phyloP scores from a whole-genome alignment of 1,284 basidiomycete species.

The Trichosporon asahii region DNA sequence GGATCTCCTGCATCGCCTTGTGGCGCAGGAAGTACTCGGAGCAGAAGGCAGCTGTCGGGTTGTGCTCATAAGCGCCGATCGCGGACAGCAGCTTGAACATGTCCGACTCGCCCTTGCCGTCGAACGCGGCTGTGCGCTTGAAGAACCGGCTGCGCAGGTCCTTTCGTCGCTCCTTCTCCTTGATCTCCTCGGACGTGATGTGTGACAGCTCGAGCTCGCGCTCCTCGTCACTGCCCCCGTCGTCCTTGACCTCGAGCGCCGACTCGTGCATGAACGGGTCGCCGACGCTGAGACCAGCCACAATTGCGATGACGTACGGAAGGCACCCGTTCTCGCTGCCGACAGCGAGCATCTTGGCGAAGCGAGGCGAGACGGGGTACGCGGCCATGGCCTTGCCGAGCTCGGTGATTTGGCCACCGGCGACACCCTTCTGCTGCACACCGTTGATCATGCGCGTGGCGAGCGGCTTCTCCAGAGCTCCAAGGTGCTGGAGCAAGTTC shows the following conservation, averaged over 20 bases:
- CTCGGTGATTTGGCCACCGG: slow-evolving; percentile 72
- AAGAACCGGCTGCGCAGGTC: slow-evolving; percentile 70
- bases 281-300: slow-evolving; percentile 88
- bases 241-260: slow-evolving; percentile 56
- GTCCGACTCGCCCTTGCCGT: slow-evolving; percentile 80
- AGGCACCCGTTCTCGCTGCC: slow-evolving; percentile 89
- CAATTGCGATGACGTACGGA: slow-evolving; percentile 85
- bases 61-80: slow-evolving; percentile 93
- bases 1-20: slow-evolving; percentile 99
- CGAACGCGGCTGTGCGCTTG: slow-evolving; percentile 66
- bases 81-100: slow-evolving; percentile 83
- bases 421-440: slow-evolving; percentile 40
- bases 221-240: slow-evolving; percentile 47
- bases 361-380: slow-evolving; percentile 89
- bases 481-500: slow-evolving; percentile 72
- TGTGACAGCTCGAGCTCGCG: slow-evolving; percentile 56
- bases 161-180: slow-evolving; percentile 66
- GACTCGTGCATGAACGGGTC: slow-evolving; percentile 93
- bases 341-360: slow-evolving; percentile 89
- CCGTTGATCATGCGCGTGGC: slow-evolving; percentile 49
- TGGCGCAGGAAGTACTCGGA: slow-evolving; percentile 82
- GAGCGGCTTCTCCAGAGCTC: slow-evolving; percentile 64
- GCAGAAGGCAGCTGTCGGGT: slow-evolving; percentile 77
- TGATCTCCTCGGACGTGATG: slow-evolving; percentile 61
- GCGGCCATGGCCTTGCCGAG: slow-evolving; percentile 86